Conservation (phyloP, 768 basidiomycete species). For the Suillus weaverae region DNA sequence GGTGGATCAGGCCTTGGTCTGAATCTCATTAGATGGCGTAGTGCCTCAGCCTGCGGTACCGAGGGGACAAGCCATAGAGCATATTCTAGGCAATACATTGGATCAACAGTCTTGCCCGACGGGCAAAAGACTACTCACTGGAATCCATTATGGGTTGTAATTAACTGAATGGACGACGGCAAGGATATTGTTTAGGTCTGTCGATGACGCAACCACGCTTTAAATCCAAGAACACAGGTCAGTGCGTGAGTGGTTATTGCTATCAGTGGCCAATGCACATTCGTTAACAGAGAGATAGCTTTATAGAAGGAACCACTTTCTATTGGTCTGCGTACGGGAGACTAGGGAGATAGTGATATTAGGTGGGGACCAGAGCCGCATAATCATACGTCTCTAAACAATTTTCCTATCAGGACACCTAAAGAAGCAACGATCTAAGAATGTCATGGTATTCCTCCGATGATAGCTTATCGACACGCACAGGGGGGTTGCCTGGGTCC, state of each 20-base stretch:
- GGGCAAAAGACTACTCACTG: not conserved
- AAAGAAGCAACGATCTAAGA: not conserved
- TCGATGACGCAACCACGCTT: not conserved
- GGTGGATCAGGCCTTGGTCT: not conserved
- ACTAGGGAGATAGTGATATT: not conserved
- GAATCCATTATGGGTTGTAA: not conserved
- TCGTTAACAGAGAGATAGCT: not conserved
- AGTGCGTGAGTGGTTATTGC: not conserved
- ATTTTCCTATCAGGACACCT: not conserved
- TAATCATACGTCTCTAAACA: not conserved
- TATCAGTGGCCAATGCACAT: not conserved
- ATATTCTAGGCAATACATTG: not conserved
- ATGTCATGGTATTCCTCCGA: not conserved
- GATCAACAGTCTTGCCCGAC: not conserved
- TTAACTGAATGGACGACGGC: not conserved
- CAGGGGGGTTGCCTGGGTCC: not conserved
- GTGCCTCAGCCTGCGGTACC: not conserved
- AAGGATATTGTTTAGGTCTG: not conserved
- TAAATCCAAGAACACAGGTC: not conserved
- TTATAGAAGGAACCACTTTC: not conserved
- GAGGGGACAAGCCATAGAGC: slow-evolving; percentile 4
- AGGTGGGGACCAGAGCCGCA: not conserved
- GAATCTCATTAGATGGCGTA: not conserved
- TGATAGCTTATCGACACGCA: not conserved
- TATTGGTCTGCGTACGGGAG: not conserved